These are phyloP conservation scores for Yamadazyma diddensiae DNA, from an alignment of 1,139 yeast genomes.

Conservation along the genomic window DNA sequence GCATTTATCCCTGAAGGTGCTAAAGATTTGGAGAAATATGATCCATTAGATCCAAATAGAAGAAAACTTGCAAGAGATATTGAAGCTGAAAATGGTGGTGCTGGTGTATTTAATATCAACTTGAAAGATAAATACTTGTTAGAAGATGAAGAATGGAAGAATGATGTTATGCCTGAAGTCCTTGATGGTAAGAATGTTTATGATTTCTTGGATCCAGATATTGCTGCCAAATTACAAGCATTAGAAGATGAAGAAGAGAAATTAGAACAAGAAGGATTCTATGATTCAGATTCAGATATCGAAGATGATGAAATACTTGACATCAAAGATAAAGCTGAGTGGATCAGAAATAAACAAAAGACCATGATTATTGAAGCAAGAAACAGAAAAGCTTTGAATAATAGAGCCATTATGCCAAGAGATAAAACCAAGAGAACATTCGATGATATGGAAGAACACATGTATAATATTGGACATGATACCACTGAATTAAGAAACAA, in stretches of 20 bases:
- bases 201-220: conserved; percentile 96
- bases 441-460: conserved; percentile 80
- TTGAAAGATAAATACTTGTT: conserved; percentile 86
- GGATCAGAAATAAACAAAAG: conserved; percentile 96
- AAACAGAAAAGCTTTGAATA: conserved; percentile 81
- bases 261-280: conserved; percentile 91
- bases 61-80: conserved; percentile 80
- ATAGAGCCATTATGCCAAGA: conserved; percentile 91
- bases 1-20: conserved; percentile 81
- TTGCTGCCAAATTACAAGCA: conserved; percentile 87
- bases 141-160: conserved; percentile 97
- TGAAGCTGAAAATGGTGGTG: conserved; percentile 96
- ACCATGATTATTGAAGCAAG: conserved; percentile 87
- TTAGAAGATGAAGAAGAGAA: conserved; percentile 96
- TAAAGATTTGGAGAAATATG: conserved; percentile 60
- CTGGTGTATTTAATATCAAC: conserved; percentile 94
- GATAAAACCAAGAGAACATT: conserved; percentile 77
- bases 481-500: conserved; percentile 57
- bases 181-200: conserved; percentile 95
- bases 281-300: conserved; percentile 81
- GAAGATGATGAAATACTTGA: conserved; percentile 64
- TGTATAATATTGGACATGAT: conserved; percentile 89
- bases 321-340: conserved; percentile 79
- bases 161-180: conserved; percentile 95
- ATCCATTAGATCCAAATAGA: conserved; percentile 77